These are phyloP conservation scores for Cladosporium sp. DNA, from an alignment of 2,329 filamentous ascomycete species.

Conservation along the genomic window DNA sequence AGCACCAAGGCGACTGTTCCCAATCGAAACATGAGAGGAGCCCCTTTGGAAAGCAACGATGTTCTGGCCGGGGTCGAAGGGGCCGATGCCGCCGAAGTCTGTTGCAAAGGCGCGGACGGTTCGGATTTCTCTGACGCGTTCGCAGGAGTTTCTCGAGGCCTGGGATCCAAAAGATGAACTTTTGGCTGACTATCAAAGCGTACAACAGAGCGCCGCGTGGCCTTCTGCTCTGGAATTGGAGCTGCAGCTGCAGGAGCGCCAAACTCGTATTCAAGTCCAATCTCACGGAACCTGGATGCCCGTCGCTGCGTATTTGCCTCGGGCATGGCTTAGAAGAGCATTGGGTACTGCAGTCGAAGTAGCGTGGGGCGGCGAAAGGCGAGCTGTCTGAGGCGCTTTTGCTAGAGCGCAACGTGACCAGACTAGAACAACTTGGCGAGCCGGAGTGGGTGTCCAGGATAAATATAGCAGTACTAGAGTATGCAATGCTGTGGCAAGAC, in stretches of 20 bases:
- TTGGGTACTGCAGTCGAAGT: constrained; percentile 4
- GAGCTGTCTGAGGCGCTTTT: constrained; percentile 5
- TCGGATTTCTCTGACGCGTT: neutral
- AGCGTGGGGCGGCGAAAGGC: neutral
- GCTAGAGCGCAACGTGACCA: constrained; percentile 11
- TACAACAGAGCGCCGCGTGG: constrained; percentile 10
- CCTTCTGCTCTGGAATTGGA: neutral
- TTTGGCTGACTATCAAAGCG: constrained; percentile 11
- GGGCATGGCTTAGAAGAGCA: constrained; percentile 11
- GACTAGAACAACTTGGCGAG: constrained; percentile 6
- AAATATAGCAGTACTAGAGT: neutral
- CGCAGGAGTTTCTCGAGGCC: neutral
- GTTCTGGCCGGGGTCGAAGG: neutral
- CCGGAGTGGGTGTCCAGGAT: neutral
- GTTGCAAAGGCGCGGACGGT: neutral
- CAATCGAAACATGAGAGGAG: constrained; percentile 7
- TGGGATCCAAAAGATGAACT: constrained; percentile 3
- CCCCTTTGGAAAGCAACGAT: constrained; percentile 1
- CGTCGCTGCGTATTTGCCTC: constrained; percentile 4
- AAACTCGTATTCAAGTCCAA: constrained; percentile 12
- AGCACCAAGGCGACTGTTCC: constrained; percentile 6
- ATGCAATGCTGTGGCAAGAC: too few relatives aligned
- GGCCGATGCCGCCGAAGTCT: neutral
- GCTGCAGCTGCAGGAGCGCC: constrained; percentile 2
- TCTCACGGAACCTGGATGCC: constrained; percentile 6